A percentile compares a stretch with the other conserved stretches of the same genome.
These are phyloP conservation scores for Rutstroemia sp. DNA, from an alignment of 2,329 filamentous ascomycete species.

Conservation along the genomic window DNA sequence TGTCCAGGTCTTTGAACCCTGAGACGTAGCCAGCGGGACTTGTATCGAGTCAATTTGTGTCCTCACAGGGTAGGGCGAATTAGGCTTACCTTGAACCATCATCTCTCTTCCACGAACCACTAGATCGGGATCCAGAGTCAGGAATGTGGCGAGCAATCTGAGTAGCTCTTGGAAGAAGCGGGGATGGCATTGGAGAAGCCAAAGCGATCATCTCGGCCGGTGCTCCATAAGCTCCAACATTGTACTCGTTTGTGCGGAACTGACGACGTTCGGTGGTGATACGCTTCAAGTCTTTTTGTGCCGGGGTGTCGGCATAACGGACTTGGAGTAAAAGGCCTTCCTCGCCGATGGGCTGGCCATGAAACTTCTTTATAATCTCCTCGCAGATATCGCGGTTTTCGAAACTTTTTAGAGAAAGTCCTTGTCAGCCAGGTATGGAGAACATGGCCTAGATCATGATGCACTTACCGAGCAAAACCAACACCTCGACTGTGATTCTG, in stretches of 20 bases:
- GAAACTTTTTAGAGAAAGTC: constrained; percentile 51
- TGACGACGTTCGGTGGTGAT: constrained; percentile 92
- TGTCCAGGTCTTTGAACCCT: constrained; percentile 29
- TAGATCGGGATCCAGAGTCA: constrained; percentile 19
- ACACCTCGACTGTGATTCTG: constrained; percentile 93
- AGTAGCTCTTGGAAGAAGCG: constrained; percentile 25
- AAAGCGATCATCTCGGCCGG: constrained; percentile 31
- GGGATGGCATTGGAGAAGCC: constrained; percentile 38
- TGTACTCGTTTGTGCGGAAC: constrained; percentile 95
- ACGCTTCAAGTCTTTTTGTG: constrained; percentile 93
- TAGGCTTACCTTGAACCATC: constrained; percentile 18
- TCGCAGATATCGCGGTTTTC: constrained; percentile 85
- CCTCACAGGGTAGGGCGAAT: neutral
- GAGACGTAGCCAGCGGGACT: constrained; percentile 19
- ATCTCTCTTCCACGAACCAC: constrained; percentile 30
- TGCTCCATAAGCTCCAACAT: constrained; percentile 62
- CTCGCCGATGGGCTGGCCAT: constrained; percentile 68
- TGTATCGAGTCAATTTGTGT: neutral
- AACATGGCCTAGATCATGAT: neutral
- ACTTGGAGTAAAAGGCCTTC: constrained; percentile 85
- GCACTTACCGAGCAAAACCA: constrained; percentile 81
- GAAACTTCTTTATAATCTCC: constrained; percentile 78
- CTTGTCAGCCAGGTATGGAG: neutral
- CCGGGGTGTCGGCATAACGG: constrained; percentile 92
- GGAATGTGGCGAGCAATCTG: constrained; percentile 28